Percentiles rank a stretch among this genome's conserved stretches.
Evolutionary conservation across 2,329 filamentous ascomycete genomes (phyloP).

Genomic region (Pseudophaeomoniella oleicola): DNA sequence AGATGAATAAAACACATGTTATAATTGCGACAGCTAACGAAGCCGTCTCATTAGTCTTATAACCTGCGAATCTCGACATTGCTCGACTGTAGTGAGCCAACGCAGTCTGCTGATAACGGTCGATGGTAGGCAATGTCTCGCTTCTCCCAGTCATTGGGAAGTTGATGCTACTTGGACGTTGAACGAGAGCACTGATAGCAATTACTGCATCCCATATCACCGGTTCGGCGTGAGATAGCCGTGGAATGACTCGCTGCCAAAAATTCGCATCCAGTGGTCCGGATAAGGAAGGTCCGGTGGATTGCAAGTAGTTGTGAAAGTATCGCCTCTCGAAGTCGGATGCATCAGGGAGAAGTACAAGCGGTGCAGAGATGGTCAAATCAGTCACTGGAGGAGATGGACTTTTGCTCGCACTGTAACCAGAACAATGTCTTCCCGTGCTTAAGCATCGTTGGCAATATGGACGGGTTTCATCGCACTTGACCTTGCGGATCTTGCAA

Average conservation of each 20-base stretch:
- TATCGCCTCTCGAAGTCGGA: not conserved
- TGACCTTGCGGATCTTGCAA: constrained; percentile 5
- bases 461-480: constrained; percentile 6
- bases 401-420: not conserved
- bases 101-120: constrained; percentile 4
- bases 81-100: constrained; percentile 8
- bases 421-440: not conserved
- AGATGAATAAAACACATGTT: constrained; percentile 1
- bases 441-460: constrained; percentile 2
- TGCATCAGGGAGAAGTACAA: not conserved
- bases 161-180: constrained; percentile 2
- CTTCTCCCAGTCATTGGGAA: constrained; percentile 1
- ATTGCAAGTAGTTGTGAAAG: not conserved
- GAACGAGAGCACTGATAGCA: constrained; percentile 1
- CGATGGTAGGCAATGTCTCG: not conserved
- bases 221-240: not conserved
- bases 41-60: constrained; percentile 2
- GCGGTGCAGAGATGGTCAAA: not conserved
- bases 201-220: constrained; percentile 1
- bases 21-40: constrained; percentile 2
- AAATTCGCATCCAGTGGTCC: not conserved
- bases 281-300: not conserved
- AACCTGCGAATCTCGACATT: constrained; percentile 4
- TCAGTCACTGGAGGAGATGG: not conserved
- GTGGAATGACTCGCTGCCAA: constrained; percentile 1